Evolutionary conservation across 2,329 filamentous ascomycete species (phyloP).

Genomic region (Incumbomyces delicatus): DNA sequence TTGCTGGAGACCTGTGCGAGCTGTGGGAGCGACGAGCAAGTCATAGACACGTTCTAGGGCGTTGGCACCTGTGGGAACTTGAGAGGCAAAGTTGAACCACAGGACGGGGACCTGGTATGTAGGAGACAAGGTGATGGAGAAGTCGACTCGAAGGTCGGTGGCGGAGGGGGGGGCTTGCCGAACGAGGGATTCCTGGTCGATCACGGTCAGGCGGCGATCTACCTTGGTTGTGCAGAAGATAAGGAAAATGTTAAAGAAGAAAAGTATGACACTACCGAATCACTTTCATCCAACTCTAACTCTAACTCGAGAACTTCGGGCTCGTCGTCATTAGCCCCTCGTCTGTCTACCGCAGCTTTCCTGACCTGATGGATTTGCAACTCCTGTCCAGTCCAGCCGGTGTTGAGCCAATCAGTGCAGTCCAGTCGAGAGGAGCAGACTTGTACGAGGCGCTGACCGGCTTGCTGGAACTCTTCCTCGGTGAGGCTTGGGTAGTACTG

Average conservation of each 20-base stretch:
- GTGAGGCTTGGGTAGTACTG: constrained; percentile 51
- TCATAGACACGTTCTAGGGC: constrained; percentile 62
- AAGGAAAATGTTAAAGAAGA: constrained; percentile 16
- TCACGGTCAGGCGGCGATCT: too few species aligned
- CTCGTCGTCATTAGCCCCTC: constrained; percentile 18
- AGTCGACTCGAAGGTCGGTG: constrained; percentile 41
- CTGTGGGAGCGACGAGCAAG: constrained; percentile 57
- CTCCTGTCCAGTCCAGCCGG: constrained; percentile 14
- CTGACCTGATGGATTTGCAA: constrained; percentile 10
- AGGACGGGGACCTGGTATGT: constrained; percentile 67
- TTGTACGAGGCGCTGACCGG: constrained; percentile 49
- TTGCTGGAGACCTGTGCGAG: constrained; percentile 50
- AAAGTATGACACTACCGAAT: not conserved
- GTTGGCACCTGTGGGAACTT: constrained; percentile 46
- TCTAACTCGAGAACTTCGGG: constrained; percentile 22
- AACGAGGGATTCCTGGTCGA: constrained; percentile 30
- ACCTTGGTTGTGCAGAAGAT: too few species aligned
- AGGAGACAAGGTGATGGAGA: constrained; percentile 65
- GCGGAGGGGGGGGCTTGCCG: constrained; percentile 18
- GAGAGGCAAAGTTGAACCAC: constrained; percentile 59
- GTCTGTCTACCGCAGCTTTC: not conserved
- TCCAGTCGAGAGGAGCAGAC: constrained; percentile 19
- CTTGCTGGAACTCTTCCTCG: constrained; percentile 53
- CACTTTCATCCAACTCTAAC: constrained; percentile 8
- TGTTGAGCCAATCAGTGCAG: constrained; percentile 15